Base-by-base conservation (phyloP, 2,329 filamentous ascomycete genomes). In the Apiospora aurea region DNA sequence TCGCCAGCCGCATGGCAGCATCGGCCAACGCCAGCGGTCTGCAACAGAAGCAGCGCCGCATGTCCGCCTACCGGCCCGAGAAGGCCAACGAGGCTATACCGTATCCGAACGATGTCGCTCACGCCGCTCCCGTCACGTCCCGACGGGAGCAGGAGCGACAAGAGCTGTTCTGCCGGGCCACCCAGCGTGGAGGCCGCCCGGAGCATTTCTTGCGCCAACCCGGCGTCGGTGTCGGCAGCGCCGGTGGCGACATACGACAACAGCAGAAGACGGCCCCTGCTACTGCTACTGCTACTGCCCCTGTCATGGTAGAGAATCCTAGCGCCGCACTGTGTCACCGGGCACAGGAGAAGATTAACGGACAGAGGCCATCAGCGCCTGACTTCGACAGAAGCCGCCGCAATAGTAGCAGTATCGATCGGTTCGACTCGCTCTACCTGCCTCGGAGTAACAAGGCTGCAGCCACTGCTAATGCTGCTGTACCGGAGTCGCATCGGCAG, bases 351-450 rank as follows among this genome's bases (percentile, higher is more conserved):
- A 61, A 38, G 16, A 21, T 10, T n/a, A 29, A 47, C 13, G 66
- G 44, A 5, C 41, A 21, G 66, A 44, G n/a, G n/a, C 14, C 10
- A 8, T 18, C n/a, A 0, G 66, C 41, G 6, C 44, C 46, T 4
- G 6, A 47, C 7, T 68, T 29, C 26, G 66, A 41, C 7, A 16
- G 11, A 6, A 29, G 13, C 51, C 16, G 11, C 7, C 8, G 18
- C 18, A 26, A 26, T 26, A 51, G 49, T 13, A 16, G 57, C 26
- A 8, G 53, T 18, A 29, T 68, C 18, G 11, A 46, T 6, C 47
- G 66, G 4, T 2, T 64, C 18, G 70, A 71, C 18, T 66, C 66
- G 64, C 34, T 67, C n/a, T 69, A n/a, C 34, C 34, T 64, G 29
- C 34, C 70, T 18, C 64, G 51, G 16, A 71, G 44, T 2, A 71